phyloP scores from a whole-genome alignment of 2,329 filamentous ascomycete genomes.

The Microcyclospora tardicrescens region DNA sequence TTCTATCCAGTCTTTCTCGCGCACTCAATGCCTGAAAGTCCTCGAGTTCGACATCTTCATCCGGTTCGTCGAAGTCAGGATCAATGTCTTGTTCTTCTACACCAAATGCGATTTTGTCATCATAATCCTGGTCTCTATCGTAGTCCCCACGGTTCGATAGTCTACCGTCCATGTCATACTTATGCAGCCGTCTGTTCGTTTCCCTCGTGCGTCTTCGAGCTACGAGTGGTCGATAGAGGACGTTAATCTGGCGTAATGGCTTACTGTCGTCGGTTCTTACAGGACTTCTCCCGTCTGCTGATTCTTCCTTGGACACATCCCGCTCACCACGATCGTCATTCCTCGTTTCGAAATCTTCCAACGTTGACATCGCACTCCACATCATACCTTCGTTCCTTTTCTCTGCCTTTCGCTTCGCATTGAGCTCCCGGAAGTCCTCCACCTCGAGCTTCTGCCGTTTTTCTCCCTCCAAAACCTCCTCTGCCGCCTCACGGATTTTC shows the following conservation, averaged over 20 bases:
- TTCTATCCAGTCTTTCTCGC: slow-evolving; percentile 50
- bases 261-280: slow-evolving; percentile 8
- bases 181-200: slow-evolving; percentile 47
- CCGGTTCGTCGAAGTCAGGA: slow-evolving; percentile 16
- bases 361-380: slow-evolving; percentile 66
- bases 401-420: slow-evolving; percentile 57
- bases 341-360: slow-evolving; percentile 61
- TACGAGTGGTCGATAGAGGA: slow-evolving; percentile 68
- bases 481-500: slow-evolving; percentile 46
- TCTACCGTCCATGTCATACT: slow-evolving; percentile 53
- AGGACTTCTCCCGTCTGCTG: slow-evolving; percentile 4
- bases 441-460: slow-evolving; percentile 55
- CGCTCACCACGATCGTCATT: slow-evolving; percentile 19
- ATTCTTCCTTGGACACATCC: slow-evolving; percentile 3
- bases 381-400: slow-evolving; percentile 56
- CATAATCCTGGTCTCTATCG: slow-evolving; percentile 50
- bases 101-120: slow-evolving; percentile 54
- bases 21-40: slow-evolving; percentile 60
- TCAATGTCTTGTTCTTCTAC: slow-evolving; percentile 49
- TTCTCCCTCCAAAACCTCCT: slow-evolving; percentile 31
- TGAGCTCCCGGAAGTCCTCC: slow-evolving; percentile 59
- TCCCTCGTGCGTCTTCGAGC: slow-evolving; percentile 57
- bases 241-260: slow-evolving; percentile 46
- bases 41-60: slow-evolving; percentile 68
- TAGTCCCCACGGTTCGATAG: slow-evolving; percentile 51